Evolutionary conservation across 179 eudicot genomes (phyloP).

Genomic region (Vitellaria paradoxa): DNA sequence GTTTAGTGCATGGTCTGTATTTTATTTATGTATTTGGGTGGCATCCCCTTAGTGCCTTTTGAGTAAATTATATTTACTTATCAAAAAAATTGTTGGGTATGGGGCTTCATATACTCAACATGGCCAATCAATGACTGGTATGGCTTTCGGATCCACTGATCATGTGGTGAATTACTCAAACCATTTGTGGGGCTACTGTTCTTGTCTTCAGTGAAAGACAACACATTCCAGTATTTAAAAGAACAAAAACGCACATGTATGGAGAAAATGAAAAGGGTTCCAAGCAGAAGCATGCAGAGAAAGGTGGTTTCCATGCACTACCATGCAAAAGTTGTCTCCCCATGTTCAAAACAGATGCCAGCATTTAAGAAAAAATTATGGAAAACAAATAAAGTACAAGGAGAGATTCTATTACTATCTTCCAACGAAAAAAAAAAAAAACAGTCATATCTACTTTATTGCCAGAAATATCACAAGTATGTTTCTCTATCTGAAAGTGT

Average conservation of each 20-base stretch:
- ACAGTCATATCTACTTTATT: background rate
- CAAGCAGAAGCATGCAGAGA: background rate
- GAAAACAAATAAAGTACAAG: background rate
- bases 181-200: background rate
- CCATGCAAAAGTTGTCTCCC: background rate
- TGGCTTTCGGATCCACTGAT: background rate
- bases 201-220: background rate
- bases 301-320: background rate
- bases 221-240: background rate
- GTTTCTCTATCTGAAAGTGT: background rate
- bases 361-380: background rate
- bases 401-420: background rate
- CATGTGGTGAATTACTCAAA: constrained; percentile 2
- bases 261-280: background rate
- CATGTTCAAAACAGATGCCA: background rate
- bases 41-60: too few species aligned
- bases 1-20: too few species aligned
- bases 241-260: background rate
- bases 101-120: background rate
- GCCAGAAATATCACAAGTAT: background rate
- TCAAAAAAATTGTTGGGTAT: background rate
- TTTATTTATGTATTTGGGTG: too few species aligned
- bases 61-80: too few species aligned
- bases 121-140: background rate
- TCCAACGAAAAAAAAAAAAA: background rate